Conservation (phyloP, 176 grass and related monocot genomes). For the Cenchrus americanus region DNA sequence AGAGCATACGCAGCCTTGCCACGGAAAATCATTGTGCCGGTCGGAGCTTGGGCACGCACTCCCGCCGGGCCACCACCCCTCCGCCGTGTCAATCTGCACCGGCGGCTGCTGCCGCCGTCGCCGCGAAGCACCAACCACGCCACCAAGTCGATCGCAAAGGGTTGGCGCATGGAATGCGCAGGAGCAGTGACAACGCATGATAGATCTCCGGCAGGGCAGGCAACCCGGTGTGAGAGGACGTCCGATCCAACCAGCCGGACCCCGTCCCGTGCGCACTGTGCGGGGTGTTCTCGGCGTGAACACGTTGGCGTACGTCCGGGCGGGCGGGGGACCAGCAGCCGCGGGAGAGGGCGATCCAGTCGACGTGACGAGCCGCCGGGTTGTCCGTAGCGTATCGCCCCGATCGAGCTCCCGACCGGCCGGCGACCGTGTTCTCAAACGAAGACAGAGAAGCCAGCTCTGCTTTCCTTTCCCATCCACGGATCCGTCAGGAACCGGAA, state of each 20-base stretch:
- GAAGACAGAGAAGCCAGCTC: neutral
- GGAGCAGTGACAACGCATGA: slow-evolving; percentile 6
- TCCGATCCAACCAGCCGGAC: neutral
- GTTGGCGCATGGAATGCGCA: neutral
- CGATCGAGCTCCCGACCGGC: slow-evolving; percentile 32
- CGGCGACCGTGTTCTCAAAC: neutral
- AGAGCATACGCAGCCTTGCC: neutral
- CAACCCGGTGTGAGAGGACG: slow-evolving; percentile 30
- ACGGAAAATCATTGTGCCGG: slow-evolving; percentile 18
- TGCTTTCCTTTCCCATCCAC: neutral
- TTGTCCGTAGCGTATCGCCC: slow-evolving; percentile 40
- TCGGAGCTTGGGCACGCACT: neutral
- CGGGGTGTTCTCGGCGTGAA: neutral
- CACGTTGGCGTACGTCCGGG: neutral
- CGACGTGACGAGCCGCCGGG: neutral
- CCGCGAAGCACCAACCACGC: neutral
- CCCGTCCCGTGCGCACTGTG: neutral
- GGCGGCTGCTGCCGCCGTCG: neutral
- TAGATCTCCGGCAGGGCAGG: neutral
- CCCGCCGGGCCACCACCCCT: too few species aligned
- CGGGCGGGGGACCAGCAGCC: neutral
- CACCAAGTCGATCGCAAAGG: too few species aligned
- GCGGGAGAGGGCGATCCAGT: neutral
- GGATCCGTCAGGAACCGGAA: neutral
- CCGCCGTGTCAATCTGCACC: neutral